Evolutionary conservation across 768 basidiomycete genomes (phyloP).

Genomic region (Cystobasidiopsis lactophilus): DNA sequence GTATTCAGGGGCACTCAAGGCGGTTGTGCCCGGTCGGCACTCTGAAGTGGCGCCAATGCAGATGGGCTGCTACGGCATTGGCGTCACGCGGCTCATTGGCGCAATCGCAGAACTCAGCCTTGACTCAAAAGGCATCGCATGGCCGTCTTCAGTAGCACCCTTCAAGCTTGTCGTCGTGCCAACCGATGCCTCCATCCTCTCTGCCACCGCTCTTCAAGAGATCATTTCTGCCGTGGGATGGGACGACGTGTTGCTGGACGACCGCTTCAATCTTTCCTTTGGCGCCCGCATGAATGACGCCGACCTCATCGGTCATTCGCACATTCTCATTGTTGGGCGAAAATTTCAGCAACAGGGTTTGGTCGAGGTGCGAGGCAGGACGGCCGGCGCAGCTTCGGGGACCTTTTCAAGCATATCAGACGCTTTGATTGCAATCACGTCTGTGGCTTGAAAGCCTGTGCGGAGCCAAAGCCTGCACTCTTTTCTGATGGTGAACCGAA

Average conservation of each 20-base stretch:
- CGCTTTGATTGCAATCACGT: no score
- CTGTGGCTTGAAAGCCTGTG: no score
- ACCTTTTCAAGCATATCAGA: no score
- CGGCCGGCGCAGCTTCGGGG: no score
- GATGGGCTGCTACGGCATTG: conserved; percentile 14
- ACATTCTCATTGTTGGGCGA: conserved; percentile 3
- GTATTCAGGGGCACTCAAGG: conserved; percentile 8
- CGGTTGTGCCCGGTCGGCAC: background rate
- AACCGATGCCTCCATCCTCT: background rate
- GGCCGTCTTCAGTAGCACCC: conserved; percentile 7
- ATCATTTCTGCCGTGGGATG: background rate
- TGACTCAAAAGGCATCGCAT: conserved; percentile 7
- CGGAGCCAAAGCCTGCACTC: no score
- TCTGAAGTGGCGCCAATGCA: background rate
- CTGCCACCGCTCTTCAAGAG: background rate
- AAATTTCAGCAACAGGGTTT: conserved; percentile 1
- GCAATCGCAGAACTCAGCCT: conserved; percentile 3
- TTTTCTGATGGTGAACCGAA: no score
- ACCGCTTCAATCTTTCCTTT: conserved; percentile 2
- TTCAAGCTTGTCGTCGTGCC: conserved; percentile 1
- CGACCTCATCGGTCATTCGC: conserved; percentile 6
- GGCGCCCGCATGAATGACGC: conserved; percentile 9
- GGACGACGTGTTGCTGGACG: conserved; percentile 7
- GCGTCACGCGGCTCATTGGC: conserved; percentile 8
- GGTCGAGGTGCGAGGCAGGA: conserved; percentile 5